Evolutionary conservation across 805 yeast genomes (phyloP).

Genomic region (Komagataella pseudopastoris): DNA sequence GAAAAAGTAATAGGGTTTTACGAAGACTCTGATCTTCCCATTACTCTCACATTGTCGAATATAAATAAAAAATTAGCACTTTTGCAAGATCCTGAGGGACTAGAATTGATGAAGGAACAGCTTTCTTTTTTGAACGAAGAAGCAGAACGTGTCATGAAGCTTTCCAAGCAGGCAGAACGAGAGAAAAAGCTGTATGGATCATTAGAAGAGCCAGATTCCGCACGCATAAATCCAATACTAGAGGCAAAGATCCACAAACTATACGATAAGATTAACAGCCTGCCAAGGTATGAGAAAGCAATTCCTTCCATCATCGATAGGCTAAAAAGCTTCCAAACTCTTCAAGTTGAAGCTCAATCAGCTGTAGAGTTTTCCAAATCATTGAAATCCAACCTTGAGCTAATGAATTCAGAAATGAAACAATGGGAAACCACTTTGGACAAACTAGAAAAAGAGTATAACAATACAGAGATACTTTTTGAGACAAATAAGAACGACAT

Average conservation of each 20-base stretch:
- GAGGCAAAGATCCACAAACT: background rate
- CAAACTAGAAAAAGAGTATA: background rate
- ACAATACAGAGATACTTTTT: background rate
- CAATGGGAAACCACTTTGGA: background rate
- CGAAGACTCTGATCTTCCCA: background rate
- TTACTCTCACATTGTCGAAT: background rate
- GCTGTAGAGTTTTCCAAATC: background rate
- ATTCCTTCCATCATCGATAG: background rate
- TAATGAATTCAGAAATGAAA: background rate
- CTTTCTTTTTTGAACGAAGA: background rate
- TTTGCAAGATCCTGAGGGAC: background rate
- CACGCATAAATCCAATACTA: background rate
- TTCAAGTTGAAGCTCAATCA: background rate
- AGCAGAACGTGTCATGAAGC: background rate
- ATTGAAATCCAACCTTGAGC: background rate
- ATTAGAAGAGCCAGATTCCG: background rate
- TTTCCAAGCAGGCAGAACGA: background rate
- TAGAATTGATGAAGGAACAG: background rate
- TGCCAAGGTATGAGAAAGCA: background rate
- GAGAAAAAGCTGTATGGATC: background rate
- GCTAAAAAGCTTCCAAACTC: background rate
- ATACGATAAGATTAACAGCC: background rate
- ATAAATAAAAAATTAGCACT: background rate
- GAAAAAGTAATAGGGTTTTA: background rate
- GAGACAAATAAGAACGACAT: background rate